Evolutionary conservation across 2,329 filamentous ascomycete species (phyloP).

Genomic region (Talaromyces albobiverticillius): DNA sequence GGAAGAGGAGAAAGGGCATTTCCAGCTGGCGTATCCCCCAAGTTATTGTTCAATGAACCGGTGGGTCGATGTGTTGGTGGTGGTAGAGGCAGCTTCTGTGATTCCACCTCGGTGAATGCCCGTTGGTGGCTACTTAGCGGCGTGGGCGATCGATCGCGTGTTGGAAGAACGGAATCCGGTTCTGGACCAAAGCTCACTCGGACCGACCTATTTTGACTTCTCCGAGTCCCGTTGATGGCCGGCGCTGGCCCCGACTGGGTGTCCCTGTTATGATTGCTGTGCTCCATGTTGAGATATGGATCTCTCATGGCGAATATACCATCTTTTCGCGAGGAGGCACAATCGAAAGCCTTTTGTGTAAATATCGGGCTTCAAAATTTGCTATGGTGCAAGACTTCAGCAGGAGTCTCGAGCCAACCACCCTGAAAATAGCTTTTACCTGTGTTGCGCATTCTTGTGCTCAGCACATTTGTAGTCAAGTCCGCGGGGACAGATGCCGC

Average conservation of each 20-base stretch:
- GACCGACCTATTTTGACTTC: conserved; percentile 17
- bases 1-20: conserved; percentile 24
- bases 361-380: neutral
- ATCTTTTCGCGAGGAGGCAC: conserved; percentile 23
- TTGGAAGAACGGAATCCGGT: conserved; percentile 29
- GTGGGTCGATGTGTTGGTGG: conserved; percentile 25
- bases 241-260: conserved; percentile 26
- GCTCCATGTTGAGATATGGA: conserved; percentile 34
- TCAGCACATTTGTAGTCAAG: neutral
- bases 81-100: conserved; percentile 22
- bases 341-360: neutral
- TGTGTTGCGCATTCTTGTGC: neutral
- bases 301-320: conserved; percentile 34
- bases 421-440: neutral
- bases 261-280: conserved; percentile 19
- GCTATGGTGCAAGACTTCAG: neutral
- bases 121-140: conserved; percentile 18
- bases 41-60: conserved; percentile 29
- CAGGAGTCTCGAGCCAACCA: neutral
- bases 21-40: conserved; percentile 19
- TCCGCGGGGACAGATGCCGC: neutral
- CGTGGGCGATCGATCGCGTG: conserved; percentile 13
- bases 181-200: conserved; percentile 40
- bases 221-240: conserved; percentile 27
- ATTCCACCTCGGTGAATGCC: conserved; percentile 32